phyloP scores from a whole-genome alignment of 2,329 filamentous ascomycete genomes.

The Teratosphaeria viscida region DNA sequence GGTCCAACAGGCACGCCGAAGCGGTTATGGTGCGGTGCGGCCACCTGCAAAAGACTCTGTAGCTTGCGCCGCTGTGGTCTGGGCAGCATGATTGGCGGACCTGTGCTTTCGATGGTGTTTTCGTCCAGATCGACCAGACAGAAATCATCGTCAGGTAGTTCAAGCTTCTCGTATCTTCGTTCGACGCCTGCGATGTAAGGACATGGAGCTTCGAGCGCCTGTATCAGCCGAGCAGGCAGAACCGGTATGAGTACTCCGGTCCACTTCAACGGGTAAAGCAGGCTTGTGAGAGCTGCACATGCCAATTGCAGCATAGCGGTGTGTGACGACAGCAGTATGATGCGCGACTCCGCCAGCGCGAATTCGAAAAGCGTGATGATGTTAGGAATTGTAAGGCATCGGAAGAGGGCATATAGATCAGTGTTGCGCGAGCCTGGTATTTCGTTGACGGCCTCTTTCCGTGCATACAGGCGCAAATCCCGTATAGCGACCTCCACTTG shows the following conservation, averaged over 20 bases:
- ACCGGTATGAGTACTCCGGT: conserved; percentile 88
- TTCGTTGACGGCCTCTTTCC: conserved; percentile 88
- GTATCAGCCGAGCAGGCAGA: conserved; percentile 73
- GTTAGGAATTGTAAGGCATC: conserved; percentile 81
- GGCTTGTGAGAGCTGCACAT: conserved; percentile 70
- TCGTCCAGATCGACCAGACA: conserved; percentile 89
- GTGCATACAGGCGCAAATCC: conserved; percentile 81
- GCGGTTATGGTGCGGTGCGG: conserved; percentile 78
- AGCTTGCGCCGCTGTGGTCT: conserved; percentile 86
- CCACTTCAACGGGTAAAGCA: conserved; percentile 87
- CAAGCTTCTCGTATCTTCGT: conserved; percentile 73
- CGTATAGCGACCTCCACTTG: conserved; percentile 87
- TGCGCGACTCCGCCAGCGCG: conserved; percentile 81
- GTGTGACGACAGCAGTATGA: conserved; percentile 92
- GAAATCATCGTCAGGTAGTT: conserved; percentile 89
- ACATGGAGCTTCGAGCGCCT: conserved; percentile 85
- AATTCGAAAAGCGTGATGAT: conserved; percentile 90
- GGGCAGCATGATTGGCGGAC: conserved; percentile 66
- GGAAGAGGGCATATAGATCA: conserved; percentile 87
- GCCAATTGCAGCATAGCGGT: conserved; percentile 93
- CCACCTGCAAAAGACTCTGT: conserved; percentile 73
- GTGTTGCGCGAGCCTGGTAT: conserved; percentile 83
- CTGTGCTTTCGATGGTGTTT: conserved; percentile 78
- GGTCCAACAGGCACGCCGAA: conserved; percentile 82
- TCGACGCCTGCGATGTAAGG: conserved; percentile 97